Base-by-base conservation (phyloP, 139 green algal genomes). In the Trebouxia sp. region DNA sequence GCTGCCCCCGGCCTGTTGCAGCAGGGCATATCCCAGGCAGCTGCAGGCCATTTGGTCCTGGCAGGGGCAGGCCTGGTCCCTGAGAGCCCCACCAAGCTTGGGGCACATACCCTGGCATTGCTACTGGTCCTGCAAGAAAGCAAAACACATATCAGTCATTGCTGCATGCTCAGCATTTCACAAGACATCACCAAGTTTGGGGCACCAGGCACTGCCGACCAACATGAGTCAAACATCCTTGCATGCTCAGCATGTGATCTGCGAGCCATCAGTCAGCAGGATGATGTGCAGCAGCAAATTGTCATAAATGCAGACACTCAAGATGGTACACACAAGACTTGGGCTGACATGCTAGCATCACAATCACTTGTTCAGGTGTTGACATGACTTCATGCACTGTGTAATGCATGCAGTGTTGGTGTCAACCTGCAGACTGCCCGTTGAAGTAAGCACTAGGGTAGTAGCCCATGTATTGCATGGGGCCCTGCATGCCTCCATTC, bases 391-490 rank as follows among this genome's bases (percentile, higher is more conserved):
- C n/a, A n/a, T n/a, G n/a, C n/a, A n/a, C n/a, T n/a, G n/a, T n/a
- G n/a, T n/a, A n/a, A n/a, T n/a, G n/a, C n/a, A n/a, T n/a, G n/a
- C n/a, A n/a, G n/a, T n/a, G n/a, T n/a, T n/a, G n/a, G 11, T 45
- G 9, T 11, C 17, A 10, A 72, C 62, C 62, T 72, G 62, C 12
- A 45, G 62, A 72, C 32, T 72, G 62, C 12, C 32, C 62, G 15
- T 32, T 17, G 28, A 72, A 72, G 35, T 72, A 72, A 22, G 62
- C 32, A 26, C 14, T 26, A 43, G 62, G 62, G 35, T 45, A 72
- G 62, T 72, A 72, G 35, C 62, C 62, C 62, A 72, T 72, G 12
- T 72, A 72, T 32, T 72, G 62, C 15, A 43, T 42, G 35, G 35
- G 62, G 20, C 14, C 15, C 47, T 53, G 47, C 14, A 3, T 53